Base-by-base conservation (phyloP, 2,329 filamentous ascomycete genomes). In the Epichloe typhina region DNA sequence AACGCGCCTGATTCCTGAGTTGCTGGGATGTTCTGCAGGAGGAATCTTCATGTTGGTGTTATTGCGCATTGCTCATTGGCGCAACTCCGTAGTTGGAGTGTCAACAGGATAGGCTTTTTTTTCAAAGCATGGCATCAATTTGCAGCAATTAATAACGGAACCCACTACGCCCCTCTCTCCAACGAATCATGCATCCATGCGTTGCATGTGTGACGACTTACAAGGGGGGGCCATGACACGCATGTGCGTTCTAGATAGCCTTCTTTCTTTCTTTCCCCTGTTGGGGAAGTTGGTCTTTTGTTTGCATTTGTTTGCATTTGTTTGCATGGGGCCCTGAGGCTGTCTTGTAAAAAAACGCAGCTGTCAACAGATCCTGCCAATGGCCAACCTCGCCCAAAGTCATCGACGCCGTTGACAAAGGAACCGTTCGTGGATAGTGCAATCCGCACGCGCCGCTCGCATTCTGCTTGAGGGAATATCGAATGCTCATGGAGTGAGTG, bases 1-100 rank as follows among this genome's bases (percentile, higher is more conserved):
- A 59, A 54, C 50, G 57, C 59, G 60, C 61, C 58, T 55, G 56
- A 55, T 57, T 55, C 46, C 56, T 15, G 13, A 5, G 54, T 54
- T 52, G 54, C 31, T 4, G 31, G 31, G 31, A 31, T 31, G 31
- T 31, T 31, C 9, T 31, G 31, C 31, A 31, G 31, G 31, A 31
- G 31, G 31, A 31, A 31, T 31, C 31, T 31, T 31, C 31, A 31
- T 31, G 31, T 31, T 31, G 31, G 31, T 31, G 31, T 31, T 11
- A 31, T 31, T 31, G 31, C 31, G 9, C 31, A 31, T 11, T 31
- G 31, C 31, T 31, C 31, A 31, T 31, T 31, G 31, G 31, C 31
- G 31, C 31, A 31, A 31, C 31, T 31, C 31, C 31, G 31, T 31
- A 31, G 31, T 31, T 31, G 31, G 31, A 31, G 31, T 31, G 31